Percentiles rank a stretch among this genome's conserved stretches.
Conservation (phyloP, 192 early-diverging fungal species). For the Backusella westeae region DNA sequence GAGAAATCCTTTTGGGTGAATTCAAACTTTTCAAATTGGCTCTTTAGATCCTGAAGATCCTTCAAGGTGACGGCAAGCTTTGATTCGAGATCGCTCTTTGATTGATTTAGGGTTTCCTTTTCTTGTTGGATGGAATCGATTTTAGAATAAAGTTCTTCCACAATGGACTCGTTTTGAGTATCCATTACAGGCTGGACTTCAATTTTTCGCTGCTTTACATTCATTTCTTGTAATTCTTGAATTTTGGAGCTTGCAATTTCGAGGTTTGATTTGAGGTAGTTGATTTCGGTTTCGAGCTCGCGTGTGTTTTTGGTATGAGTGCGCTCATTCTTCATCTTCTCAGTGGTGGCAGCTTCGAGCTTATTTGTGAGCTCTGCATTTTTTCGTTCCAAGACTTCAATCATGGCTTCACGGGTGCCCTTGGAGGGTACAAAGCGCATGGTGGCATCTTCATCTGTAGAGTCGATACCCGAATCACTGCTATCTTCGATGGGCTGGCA, state of each 20-base stretch:
- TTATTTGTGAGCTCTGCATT: conserved; percentile 18
- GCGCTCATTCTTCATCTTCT: conserved; percentile 5
- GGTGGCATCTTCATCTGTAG: conserved; percentile 3
- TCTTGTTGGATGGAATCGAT: conserved; percentile 30
- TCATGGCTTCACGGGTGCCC: conserved; percentile 26
- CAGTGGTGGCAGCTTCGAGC: conserved; percentile 15
- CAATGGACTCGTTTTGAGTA: conserved; percentile 15
- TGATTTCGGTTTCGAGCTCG: conserved; percentile 20
- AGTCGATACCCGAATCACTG: conserved; percentile 13
- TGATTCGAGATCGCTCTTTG: conserved; percentile 39
- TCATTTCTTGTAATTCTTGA: conserved; percentile 31
- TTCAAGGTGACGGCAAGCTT: conserved; percentile 22
- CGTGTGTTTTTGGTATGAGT: conserved; percentile 14
- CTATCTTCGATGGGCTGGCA: background rate
- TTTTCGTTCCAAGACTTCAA: conserved; percentile 31
- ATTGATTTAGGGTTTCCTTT: conserved; percentile 19
- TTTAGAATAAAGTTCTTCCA: conserved; percentile 33
- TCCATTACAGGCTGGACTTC: background rate
- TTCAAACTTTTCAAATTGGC: conserved; percentile 33
- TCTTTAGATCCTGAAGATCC: conserved; percentile 32
- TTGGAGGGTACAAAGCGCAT: conserved; percentile 18
- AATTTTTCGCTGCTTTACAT: background rate
- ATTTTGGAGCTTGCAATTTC: conserved; percentile 31
- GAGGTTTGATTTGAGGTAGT: conserved; percentile 13
- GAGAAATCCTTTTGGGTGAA: conserved; percentile 33